A percentile compares a stretch with the other conserved stretches of the same genome.
Evolutionary conservation across 257 asterid species (phyloP).

Genomic region (Nicotiana noctiflora): DNA sequence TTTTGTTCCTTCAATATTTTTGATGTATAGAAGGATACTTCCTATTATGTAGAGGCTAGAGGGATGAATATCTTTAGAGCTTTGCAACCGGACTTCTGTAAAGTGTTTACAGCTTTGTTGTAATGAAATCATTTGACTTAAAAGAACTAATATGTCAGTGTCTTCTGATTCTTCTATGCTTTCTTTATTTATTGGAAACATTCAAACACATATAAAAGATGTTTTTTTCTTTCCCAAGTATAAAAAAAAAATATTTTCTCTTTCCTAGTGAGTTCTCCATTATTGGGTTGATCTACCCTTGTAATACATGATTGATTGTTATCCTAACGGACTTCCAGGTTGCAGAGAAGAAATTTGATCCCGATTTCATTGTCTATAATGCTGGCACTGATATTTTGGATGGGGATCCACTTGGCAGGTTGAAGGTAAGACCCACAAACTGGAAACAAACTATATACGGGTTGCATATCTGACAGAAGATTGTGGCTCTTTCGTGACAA

Average conservation of each 20-base stretch:
- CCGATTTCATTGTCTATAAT: constrained; percentile 79
- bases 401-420: constrained; percentile 87
- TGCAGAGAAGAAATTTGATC: constrained; percentile 51
- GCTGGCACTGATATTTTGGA: constrained; percentile 93
- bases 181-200: neutral
- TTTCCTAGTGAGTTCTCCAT: neutral
- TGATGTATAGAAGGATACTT: neutral
- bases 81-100: neutral
- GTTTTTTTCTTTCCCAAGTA: neutral
- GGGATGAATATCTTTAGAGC: neutral
- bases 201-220: neutral
- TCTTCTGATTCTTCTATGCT: neutral
- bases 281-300: neutral
- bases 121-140: neutral
- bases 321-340: constrained; percentile 41
- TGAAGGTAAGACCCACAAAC: constrained; percentile 46
- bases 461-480: neutral
- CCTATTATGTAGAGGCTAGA: neutral
- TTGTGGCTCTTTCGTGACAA: neutral
- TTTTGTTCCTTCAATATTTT: neutral
- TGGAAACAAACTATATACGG: neutral
- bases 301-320: neutral
- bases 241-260: neutral
- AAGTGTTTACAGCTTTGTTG: neutral
- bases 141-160: neutral